Evolutionary conservation across 2,329 filamentous ascomycete species (phyloP).

Genomic region (Akanthomyces dipterigenus): DNA sequence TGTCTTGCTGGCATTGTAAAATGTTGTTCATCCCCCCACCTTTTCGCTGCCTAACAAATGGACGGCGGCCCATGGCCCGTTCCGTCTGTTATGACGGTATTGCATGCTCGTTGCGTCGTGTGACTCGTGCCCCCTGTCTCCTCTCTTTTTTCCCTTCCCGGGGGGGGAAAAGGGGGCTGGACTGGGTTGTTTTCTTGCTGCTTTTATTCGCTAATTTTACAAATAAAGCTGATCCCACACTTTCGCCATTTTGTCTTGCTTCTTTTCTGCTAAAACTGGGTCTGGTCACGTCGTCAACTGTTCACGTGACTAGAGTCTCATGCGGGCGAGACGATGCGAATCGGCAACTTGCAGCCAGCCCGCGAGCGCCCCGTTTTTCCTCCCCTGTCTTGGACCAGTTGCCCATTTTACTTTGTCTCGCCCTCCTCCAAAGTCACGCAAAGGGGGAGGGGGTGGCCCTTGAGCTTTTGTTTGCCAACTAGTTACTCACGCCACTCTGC

Average conservation of each 20-base stretch:
- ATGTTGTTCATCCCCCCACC: neutral
- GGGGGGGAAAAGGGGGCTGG: too few relatives aligned
- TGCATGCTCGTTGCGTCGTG: neutral
- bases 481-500: too few relatives aligned
- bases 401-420: neutral
- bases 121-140: neutral
- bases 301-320: conserved; percentile 11
- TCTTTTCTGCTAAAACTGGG: conserved; percentile 3
- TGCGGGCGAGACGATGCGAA: conserved; percentile 6
- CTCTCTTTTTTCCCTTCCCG: neutral
- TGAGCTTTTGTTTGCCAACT: neutral
- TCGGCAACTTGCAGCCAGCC: conserved; percentile 10
- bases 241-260: neutral
- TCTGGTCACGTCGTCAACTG: conserved; percentile 5
- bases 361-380: conserved; percentile 6
- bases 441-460: too few relatives aligned
- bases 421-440: neutral
- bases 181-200: neutral
- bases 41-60: conserved; percentile 1
- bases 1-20: neutral
- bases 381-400: neutral
- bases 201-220: neutral
- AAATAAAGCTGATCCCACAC: too few relatives aligned
- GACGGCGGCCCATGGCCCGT: conserved; percentile 11
- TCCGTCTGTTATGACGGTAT: neutral